phyloP scores from a whole-genome alignment of 2,329 filamentous ascomycete genomes.

The Reticulascus tulasneorum region DNA sequence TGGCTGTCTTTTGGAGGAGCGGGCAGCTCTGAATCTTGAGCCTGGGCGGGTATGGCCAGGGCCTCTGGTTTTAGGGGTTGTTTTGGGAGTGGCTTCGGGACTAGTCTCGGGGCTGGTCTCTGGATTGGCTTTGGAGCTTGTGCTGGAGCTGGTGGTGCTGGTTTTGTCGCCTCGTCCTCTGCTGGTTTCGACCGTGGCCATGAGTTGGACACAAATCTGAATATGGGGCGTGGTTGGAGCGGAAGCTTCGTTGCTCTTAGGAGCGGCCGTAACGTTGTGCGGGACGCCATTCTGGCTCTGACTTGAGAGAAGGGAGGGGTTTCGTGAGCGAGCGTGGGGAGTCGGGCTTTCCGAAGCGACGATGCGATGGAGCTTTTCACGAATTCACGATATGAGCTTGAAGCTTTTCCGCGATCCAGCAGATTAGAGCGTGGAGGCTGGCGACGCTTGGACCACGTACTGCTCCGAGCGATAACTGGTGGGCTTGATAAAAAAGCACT shows the following conservation, averaged over 20 bases:
- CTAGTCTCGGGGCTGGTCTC: neutral
- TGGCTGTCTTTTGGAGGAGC: constrained; percentile 6
- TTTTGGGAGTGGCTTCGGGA: neutral
- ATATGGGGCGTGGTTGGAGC: neutral
- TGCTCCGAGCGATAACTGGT: no score
- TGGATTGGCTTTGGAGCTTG: constrained; percentile 1
- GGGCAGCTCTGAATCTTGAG: neutral
- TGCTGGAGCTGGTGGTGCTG: no score
- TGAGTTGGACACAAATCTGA: neutral
- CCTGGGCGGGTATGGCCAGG: neutral
- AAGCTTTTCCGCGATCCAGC: no score
- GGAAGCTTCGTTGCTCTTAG: constrained; percentile 4
- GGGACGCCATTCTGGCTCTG: constrained; percentile 13
- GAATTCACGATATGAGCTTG: no score
- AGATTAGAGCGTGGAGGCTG: no score
- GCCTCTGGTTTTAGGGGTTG: neutral
- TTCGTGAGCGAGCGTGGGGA: no score
- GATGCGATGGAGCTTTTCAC: no score
- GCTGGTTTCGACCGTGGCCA: no score
- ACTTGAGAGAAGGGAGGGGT: neutral
- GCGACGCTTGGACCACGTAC: no score
- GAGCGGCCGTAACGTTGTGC: constrained; percentile 9
- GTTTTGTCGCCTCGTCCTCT: no score
- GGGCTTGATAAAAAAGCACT: no score
- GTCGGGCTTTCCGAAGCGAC: no score